A percentile compares a stretch with the other conserved stretches of the same genome.
phyloP scores from a whole-genome alignment of 352 stramenopile genomes.

The Blastocystis sp. region DNA sequence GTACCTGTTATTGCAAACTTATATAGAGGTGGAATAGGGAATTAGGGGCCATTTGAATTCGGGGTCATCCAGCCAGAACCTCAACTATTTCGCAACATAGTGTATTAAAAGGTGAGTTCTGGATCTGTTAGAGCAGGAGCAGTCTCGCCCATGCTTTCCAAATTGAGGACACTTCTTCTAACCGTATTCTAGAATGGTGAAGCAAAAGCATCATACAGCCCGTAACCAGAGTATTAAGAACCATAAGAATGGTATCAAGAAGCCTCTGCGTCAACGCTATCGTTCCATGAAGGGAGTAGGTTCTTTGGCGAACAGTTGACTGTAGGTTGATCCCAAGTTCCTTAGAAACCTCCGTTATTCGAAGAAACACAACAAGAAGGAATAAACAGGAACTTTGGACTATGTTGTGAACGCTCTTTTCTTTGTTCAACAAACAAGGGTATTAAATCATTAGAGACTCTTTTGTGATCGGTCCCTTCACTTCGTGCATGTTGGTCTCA shows the following conservation, averaged over 20 bases:
- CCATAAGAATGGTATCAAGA: conserved; percentile 81
- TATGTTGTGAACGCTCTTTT: background rate
- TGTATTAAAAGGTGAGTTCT: background rate
- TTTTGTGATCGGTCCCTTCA: conserved; percentile 75
- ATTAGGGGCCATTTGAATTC: background rate
- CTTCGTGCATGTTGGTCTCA: conserved; percentile 91
- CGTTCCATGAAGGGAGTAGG: conserved; percentile 76
- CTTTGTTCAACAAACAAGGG: conserved; percentile 30
- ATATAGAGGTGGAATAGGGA: background rate
- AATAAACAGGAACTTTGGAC: background rate
- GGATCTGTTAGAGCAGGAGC: background rate
- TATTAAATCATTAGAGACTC: conserved; percentile 1
- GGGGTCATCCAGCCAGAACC: background rate
- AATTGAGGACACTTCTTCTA: background rate
- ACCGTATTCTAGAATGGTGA: conserved; percentile 56
- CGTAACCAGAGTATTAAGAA: conserved; percentile 81
- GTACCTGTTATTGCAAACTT: background rate
- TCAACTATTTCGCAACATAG: background rate
- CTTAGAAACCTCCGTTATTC: conserved; percentile 8
- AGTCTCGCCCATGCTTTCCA: background rate
- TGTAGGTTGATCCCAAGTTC: conserved; percentile 79
- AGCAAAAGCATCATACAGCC: conserved; percentile 83
- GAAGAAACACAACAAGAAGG: conserved; percentile 29
- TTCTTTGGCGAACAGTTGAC: background rate
- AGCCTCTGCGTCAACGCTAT: conserved; percentile 79